These are phyloP conservation scores for Amanita phalloides DNA, from an alignment of 768 basidiomycete genomes.

Conservation along the genomic window DNA sequence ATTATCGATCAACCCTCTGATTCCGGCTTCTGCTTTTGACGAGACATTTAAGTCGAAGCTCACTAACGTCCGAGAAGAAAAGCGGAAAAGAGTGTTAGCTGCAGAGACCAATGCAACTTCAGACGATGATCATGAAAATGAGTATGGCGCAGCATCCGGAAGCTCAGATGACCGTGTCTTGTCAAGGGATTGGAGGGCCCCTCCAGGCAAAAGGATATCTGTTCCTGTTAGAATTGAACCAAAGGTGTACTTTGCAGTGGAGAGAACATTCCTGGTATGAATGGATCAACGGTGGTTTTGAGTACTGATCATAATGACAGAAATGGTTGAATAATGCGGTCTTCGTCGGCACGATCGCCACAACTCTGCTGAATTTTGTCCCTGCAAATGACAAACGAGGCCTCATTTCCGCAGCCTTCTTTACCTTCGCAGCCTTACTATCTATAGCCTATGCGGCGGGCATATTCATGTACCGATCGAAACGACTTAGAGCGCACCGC, in stretches of 20 bases:
- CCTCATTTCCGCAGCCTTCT: conserved; percentile 77
- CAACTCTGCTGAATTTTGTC: conserved; percentile 81
- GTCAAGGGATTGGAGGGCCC: conserved; percentile 65
- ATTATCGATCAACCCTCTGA: conserved; percentile 79
- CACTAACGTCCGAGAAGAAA: conserved; percentile 17
- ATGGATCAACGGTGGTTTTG: conserved; percentile 4
- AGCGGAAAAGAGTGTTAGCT: conserved; percentile 19
- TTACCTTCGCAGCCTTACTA: conserved; percentile 83
- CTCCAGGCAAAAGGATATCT: conserved; percentile 80
- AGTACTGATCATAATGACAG: conserved; percentile 25
- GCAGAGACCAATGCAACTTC: conserved; percentile 25
- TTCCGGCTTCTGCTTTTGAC: conserved; percentile 75
- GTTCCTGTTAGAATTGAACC: conserved; percentile 96
- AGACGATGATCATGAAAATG: conserved; percentile 22
- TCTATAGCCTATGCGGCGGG: conserved; percentile 81
- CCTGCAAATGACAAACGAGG: conserved; percentile 62
- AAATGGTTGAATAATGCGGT: conserved; percentile 88
- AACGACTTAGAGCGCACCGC: conserved; percentile 53
- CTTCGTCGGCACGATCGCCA: conserved; percentile 82
- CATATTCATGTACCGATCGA: conserved; percentile 71
- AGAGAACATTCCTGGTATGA: conserved; percentile 88
- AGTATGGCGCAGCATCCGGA: conserved; percentile 15
- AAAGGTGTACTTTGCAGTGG: conserved; percentile 95
- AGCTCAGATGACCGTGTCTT: conserved; percentile 42
- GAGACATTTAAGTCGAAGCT: conserved; percentile 50